These are phyloP conservation scores for Polytrichum commune DNA, from an alignment of 225 moss, liverwort and hornwort genomes.

Conservation along the genomic window DNA sequence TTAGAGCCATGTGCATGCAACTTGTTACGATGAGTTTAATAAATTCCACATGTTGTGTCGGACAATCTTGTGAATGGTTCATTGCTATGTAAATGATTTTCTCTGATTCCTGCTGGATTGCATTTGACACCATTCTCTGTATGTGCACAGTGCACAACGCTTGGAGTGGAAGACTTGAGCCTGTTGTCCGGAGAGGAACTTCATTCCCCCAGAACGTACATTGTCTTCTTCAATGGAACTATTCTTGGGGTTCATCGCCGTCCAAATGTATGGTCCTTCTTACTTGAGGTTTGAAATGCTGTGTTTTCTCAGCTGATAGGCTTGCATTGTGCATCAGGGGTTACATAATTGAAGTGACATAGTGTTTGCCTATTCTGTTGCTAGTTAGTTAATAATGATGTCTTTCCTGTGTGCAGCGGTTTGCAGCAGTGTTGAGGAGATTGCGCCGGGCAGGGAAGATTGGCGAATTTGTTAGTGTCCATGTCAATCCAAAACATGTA, in stretches of 20 bases:
- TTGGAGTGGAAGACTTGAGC: slow-evolving; percentile 95
- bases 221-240: slow-evolving; percentile 97
- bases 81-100: too few species aligned
- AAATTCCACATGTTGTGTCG: too few species aligned
- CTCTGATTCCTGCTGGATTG: neutral
- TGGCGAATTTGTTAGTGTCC: slow-evolving; percentile 94
- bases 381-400: neutral
- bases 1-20: too few species aligned
- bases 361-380: too few species aligned
- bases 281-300: neutral
- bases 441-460: slow-evolving; percentile 85
- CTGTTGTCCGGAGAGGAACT: slow-evolving; percentile 96
- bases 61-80: too few species aligned
- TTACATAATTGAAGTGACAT: too few species aligned
- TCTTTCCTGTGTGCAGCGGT: slow-evolving; percentile 52
- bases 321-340: too few species aligned
- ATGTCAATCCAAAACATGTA: slow-evolving; percentile 89
- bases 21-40: too few species aligned
- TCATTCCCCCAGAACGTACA: slow-evolving; percentile 75
- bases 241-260: slow-evolving; percentile 94
- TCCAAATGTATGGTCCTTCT: slow-evolving; percentile 46
- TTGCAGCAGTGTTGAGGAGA: slow-evolving; percentile 82
- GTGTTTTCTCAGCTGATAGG: too few species aligned
- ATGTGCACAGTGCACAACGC: slow-evolving; percentile 70
- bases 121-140: neutral